Evolutionary conservation across 108 stramenopile genomes (phyloP), one percentile per base, ranked within the genome.

Genomic region (Pelagomonas calceolata): DNA sequence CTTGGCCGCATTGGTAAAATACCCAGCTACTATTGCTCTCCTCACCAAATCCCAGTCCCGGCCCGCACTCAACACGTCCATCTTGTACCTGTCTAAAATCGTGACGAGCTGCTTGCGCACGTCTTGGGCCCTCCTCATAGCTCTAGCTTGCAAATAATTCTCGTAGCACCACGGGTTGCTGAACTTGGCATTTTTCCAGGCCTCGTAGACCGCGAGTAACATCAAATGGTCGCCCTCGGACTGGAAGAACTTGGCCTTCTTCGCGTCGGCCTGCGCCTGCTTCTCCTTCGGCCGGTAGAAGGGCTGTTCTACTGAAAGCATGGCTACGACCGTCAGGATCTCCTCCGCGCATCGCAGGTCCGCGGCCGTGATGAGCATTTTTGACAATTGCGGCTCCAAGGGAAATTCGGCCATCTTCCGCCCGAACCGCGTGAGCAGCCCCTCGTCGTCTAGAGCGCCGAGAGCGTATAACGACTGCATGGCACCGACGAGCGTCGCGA

Each of bases 381-480:
- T 96, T 63, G 92, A 90, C 0, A 96, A 83, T 46, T 93, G 92
- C 12, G 98, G 94, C 75, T 97, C 98, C 37, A 99, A 75, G 30
- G 98, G 98, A 84, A 99, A 99, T 78, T 97, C 96, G 32, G 98
- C 98, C 96, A 98, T 96, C 73, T 94, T 95, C 37, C 96, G 80
- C 0, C 96, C 97, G 33, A 95, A 73, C 68, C 94, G 80, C 26
- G 96, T 93, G 67, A 98, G 73, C 65, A 94, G 71, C 26, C 98
- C 98, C 78, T 98, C 98, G 37, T 98, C 95, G 76, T 98, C 98
- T 17, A 99, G 80, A 7, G 98, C 95, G 31, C 98, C 98, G 10
- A 97, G 84, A 12, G 94, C 93, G 74, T 94, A 89, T 0, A 99
- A 86, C 29, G 86, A 80, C 73, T 99, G 95, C 78, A 99, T 83